Percentiles rank a stretch among this genome's conserved stretches.
Conservation (phyloP, 163 green algal genomes). For the Scenedesmus sp. region DNA sequence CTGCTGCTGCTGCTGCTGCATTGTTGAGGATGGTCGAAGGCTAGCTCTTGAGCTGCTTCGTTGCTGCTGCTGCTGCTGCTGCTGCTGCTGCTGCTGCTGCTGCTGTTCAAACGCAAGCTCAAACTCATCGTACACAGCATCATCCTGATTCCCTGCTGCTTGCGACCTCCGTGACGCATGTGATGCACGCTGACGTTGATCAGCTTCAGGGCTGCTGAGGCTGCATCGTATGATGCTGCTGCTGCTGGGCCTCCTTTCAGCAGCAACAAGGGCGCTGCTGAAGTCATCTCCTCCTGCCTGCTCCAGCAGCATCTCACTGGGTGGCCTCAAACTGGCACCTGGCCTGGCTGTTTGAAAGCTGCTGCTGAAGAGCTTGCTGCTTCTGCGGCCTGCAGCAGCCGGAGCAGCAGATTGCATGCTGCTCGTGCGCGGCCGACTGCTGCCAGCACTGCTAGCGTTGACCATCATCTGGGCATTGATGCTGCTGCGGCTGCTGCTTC, state of each 20-base stretch:
- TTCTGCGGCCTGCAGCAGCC: neutral
- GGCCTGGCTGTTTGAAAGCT: too few relatives aligned
- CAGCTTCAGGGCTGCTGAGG: neutral
- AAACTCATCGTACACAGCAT: neutral
- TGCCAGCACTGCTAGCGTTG: neutral
- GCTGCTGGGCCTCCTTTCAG: neutral
- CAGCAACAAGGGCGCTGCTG: neutral
- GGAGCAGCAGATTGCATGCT: neutral
- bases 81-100: slow-evolving; percentile 1
- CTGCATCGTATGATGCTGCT: neutral
- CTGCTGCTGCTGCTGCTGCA: neutral
- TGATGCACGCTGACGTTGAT: neutral
- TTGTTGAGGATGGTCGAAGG: neutral
- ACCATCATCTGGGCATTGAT: neutral
- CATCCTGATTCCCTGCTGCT: neutral
- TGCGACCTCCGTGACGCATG: neutral
- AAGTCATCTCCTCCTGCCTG: neutral
- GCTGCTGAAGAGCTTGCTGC: neutral
- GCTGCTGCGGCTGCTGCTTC: neutral
- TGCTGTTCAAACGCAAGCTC: neutral
- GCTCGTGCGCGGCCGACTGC: neutral
- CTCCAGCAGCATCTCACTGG: neutral
- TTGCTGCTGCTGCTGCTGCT: neutral
- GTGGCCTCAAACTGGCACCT: neutral
- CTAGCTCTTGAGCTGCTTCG: neutral